Evolutionary conservation across 768 basidiomycete genomes (phyloP), one percentile per base, ranked within the genome.

Genomic region (Rossbeevera mucosa): DNA sequence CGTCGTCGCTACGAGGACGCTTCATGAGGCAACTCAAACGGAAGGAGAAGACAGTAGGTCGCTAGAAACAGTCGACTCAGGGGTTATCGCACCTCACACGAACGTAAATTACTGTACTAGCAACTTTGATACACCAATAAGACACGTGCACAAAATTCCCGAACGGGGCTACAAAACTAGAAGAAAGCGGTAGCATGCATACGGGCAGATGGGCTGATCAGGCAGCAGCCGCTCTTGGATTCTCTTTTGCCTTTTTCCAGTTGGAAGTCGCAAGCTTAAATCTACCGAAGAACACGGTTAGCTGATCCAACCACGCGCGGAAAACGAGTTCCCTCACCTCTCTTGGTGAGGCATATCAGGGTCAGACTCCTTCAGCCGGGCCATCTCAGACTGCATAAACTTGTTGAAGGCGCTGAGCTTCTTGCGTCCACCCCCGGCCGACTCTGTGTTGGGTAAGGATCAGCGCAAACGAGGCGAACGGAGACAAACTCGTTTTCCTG

Each of bases 321-420:
- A 44, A 40, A 6, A 21, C 44, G 16, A 24, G n/a, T n/a, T 12
- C 20, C 16, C 63, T 58, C 50, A 90, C 88, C 88, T 77, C 54
- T 88, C 86, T 64, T 81, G 81, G 71, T 90, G 88, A 28, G 76
- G 62, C 62, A 88, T 79, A 49, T 84, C 79, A 28, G 88, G 88
- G 57, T 89, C 78, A 16, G 80, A 74, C 60, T 86, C 84, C 75
- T 87, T 90, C 67, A 91, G 76, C 52, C 86, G 83, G 29, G 83
- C 82, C 77, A 90, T 82, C 67, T 90, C 88, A 20, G 78, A 73
- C 76, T 88, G 81, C 86, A 89, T 74, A 67, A 85, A 91, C 67
- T 84, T 86, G 67, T 91, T 91, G 71, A 86, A 91, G 13, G 80
- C 77, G 30, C 82, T 83, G 44, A 88, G 72, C 67, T 80, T 80